Percentiles rank a stretch among this genome's conserved stretches.
Conservation (phyloP, 2,329 filamentous ascomycete genomes). For the Fusarium sp. region DNA sequence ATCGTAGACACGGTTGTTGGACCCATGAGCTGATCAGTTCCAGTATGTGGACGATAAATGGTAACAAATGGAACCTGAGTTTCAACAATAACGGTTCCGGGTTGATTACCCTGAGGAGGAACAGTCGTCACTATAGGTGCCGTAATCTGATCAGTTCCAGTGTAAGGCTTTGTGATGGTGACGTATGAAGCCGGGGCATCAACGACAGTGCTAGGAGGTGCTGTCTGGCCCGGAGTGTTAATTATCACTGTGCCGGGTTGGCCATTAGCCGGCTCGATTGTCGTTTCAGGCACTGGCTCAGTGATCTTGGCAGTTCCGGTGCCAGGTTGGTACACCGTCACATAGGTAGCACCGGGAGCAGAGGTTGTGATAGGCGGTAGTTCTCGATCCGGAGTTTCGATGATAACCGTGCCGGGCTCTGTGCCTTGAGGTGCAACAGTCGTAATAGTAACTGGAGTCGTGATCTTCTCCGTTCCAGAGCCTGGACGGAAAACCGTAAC, state of each 20-base stretch:
- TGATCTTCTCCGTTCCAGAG: constrained; percentile 18
- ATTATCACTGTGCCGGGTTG: constrained; percentile 33
- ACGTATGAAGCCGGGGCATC: constrained; percentile 14
- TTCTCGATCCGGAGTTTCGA: constrained; percentile 27
- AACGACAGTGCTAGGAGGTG: constrained; percentile 14
- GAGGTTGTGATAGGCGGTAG: constrained; percentile 24
- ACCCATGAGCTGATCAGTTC: constrained; percentile 16
- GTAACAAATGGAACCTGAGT: constrained; percentile 20
- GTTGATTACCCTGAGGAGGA: constrained; percentile 18
- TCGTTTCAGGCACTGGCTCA: constrained; percentile 19
- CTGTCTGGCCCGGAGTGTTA: constrained; percentile 25
- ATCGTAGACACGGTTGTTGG: constrained; percentile 26
- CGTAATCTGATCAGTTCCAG: constrained; percentile 16
- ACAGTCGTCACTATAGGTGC: constrained; percentile 12
- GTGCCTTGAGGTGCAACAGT: constrained; percentile 21
- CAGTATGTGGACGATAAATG: constrained; percentile 12
- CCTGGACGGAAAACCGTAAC: constrained; percentile 31
- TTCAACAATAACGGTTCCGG: constrained; percentile 28
- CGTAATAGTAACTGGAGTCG: constrained; percentile 14
- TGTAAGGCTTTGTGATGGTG: constrained; percentile 21
- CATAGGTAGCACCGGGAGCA: constrained; percentile 13
- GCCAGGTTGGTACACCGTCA: constrained; percentile 27
- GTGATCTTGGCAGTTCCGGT: constrained; percentile 21
- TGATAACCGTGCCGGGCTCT: constrained; percentile 27
- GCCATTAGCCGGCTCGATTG: constrained; percentile 14